Evolutionary conservation across 2,329 filamentous ascomycete species (phyloP).

Genomic region (Fusarium keratoplasticum): DNA sequence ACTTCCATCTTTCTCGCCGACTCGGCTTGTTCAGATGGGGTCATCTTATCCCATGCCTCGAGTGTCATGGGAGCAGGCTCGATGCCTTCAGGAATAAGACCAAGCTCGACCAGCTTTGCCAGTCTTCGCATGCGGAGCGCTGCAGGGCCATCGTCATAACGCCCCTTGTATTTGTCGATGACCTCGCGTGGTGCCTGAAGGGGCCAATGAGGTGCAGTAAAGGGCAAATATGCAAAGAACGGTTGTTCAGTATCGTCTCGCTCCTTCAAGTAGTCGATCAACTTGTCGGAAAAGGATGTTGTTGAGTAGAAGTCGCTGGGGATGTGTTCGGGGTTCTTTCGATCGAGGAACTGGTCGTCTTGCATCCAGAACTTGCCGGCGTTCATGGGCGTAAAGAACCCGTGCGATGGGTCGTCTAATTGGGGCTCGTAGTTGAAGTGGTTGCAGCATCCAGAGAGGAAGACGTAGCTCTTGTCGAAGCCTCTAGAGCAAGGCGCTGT

Average conservation of each 20-base stretch:
- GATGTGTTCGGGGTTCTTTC: constrained; percentile 46
- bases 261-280: constrained; percentile 60
- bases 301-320: constrained; percentile 65
- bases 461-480: constrained; percentile 56
- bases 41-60: constrained; percentile 47
- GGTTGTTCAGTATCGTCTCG: constrained; percentile 31
- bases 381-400: constrained; percentile 4
- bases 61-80: constrained; percentile 54
- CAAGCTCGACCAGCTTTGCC: neutral
- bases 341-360: constrained; percentile 52
- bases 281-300: constrained; percentile 62
- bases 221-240: neutral
- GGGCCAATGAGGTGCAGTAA: neutral
- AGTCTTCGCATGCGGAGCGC: neutral
- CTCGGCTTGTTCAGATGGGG: constrained; percentile 6
- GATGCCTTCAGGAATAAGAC: neutral
- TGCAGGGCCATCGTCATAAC: neutral
- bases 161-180: neutral
- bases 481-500: constrained; percentile 41
- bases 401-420: constrained; percentile 27
- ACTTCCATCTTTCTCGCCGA: constrained; percentile 52
- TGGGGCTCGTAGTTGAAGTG: constrained; percentile 66
- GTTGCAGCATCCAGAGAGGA: constrained; percentile 58
- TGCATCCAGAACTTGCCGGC: constrained; percentile 53
- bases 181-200: neutral